Percentiles rank a stretch among this genome's conserved stretches.
These are phyloP conservation scores for Schizosaccharomyces cryophilus DNA, from an alignment of 805 yeast species.

Conservation along the genomic window DNA sequence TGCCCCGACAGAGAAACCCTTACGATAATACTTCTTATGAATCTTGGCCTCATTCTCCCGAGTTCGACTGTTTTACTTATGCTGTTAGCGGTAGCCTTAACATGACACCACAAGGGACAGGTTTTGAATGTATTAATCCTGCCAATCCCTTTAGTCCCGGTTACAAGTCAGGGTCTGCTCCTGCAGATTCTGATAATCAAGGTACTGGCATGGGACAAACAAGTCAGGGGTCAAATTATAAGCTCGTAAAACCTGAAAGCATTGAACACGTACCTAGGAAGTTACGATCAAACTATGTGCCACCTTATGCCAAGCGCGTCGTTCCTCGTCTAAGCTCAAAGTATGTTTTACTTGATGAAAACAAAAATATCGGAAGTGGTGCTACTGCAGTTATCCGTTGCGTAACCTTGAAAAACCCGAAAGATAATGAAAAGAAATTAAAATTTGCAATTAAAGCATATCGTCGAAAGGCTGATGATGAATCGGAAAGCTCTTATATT, in stretches of 20 bases:
- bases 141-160: neutral
- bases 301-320: neutral
- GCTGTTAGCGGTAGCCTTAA: neutral
- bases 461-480: conserved; percentile 35
- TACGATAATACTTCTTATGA: neutral
- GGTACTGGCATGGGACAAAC: too few relatives aligned
- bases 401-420: conserved; percentile 5
- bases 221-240: neutral
- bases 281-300: neutral
- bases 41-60: neutral
- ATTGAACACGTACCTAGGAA: neutral
- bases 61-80: neutral
- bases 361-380: conserved; percentile 12
- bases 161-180: neutral
- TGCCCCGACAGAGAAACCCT: neutral
- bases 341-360: neutral
- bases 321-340: neutral
- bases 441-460: conserved; percentile 77
- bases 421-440: conserved; percentile 7
- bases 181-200: too few relatives aligned
- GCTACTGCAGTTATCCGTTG: conserved; percentile 14
- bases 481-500: conserved; percentile 27
- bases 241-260: neutral
- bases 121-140: neutral
- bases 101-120: neutral